A percentile compares a stretch with the other conserved stretches of the same genome.
Evolutionary conservation across 1,139 yeast species (phyloP).

Genomic region (Diutina rugosa): DNA sequence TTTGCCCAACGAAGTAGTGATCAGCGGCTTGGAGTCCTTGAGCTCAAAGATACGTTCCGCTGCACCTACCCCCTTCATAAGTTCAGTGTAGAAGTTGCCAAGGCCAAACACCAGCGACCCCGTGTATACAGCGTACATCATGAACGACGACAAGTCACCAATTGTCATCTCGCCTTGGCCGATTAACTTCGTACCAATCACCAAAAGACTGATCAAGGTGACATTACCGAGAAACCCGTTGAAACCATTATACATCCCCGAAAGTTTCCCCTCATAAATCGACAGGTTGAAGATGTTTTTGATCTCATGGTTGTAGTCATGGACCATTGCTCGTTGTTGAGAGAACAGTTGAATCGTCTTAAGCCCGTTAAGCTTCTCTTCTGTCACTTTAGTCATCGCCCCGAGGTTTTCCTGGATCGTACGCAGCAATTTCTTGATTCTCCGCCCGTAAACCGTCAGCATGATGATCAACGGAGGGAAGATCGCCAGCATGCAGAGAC

Average conservation of each 20-base stretch:
- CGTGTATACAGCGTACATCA: conserved; percentile 88
- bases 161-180: conserved; percentile 57
- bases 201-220: conserved; percentile 62
- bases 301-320: conserved; percentile 47
- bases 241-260: conserved; percentile 64
- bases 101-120: conserved; percentile 84
- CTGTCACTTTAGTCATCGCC: conserved; percentile 75
- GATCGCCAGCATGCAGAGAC: conserved; percentile 60
- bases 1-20: conserved; percentile 50
- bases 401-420: conserved; percentile 81
- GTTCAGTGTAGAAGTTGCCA: conserved; percentile 81
- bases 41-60: conserved; percentile 86
- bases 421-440: conserved; percentile 63
- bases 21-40: conserved; percentile 60
- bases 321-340: conserved; percentile 50
- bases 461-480: conserved; percentile 76
- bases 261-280: conserved; percentile 65
- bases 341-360: conserved; percentile 84
- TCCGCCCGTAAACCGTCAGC: conserved; percentile 68
- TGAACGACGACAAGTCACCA: conserved; percentile 85
- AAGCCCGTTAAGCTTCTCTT: conserved; percentile 79
- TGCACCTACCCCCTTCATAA: conserved; percentile 96
- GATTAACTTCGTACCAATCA: conserved; percentile 73
- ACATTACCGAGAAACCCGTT: conserved; percentile 76
- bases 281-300: conserved; percentile 65